Evolutionary conservation across 495 filamentous ascomycete species (phyloP).

Genomic region (Hypomontagnella submonticulosa): DNA sequence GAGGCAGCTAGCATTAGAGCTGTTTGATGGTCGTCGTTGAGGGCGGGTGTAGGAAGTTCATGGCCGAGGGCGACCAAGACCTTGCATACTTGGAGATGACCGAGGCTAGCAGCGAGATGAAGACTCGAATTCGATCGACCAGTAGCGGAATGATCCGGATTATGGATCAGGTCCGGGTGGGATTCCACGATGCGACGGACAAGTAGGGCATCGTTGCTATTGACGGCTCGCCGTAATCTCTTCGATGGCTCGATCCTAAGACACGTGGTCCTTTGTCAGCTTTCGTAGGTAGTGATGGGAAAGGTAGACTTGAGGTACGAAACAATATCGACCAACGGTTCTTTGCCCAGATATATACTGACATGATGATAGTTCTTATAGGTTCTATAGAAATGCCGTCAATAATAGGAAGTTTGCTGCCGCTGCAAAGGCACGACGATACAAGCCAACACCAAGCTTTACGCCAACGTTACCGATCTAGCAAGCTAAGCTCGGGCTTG

Average conservation of each 20-base stretch:
- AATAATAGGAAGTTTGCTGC: too few species aligned
- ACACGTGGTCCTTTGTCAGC: slow-evolving; percentile 1
- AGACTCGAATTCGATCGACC: slow-evolving; percentile 76
- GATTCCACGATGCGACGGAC: slow-evolving; percentile 77
- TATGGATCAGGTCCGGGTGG: slow-evolving; percentile 73
- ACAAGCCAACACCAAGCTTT: neutral
- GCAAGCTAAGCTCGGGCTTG: too few species aligned
- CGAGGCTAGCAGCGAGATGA: slow-evolving; percentile 77
- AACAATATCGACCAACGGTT: neutral
- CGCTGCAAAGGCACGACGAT: slow-evolving; percentile 1
- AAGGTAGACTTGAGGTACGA: too few species aligned
- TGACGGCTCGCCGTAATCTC: slow-evolving; percentile 77
- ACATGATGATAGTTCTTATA: slow-evolving; percentile 7
- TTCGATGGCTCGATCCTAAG: slow-evolving; percentile 72
- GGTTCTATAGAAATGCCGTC: neutral
- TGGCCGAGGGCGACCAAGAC: slow-evolving; percentile 66
- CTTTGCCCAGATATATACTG: slow-evolving; percentile 3
- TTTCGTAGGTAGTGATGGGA: neutral
- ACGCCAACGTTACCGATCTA: neutral
- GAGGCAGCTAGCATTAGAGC: slow-evolving; percentile 72
- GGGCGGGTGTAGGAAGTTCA: slow-evolving; percentile 67
- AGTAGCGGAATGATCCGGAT: slow-evolving; percentile 69
- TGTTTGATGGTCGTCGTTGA: slow-evolving; percentile 78
- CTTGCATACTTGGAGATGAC: slow-evolving; percentile 69
- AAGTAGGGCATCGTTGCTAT: slow-evolving; percentile 73